Evolutionary conservation across 257 asterid species (phyloP), one percentile per base, ranked within the genome.

Genomic region (Fraxinus americana): DNA sequence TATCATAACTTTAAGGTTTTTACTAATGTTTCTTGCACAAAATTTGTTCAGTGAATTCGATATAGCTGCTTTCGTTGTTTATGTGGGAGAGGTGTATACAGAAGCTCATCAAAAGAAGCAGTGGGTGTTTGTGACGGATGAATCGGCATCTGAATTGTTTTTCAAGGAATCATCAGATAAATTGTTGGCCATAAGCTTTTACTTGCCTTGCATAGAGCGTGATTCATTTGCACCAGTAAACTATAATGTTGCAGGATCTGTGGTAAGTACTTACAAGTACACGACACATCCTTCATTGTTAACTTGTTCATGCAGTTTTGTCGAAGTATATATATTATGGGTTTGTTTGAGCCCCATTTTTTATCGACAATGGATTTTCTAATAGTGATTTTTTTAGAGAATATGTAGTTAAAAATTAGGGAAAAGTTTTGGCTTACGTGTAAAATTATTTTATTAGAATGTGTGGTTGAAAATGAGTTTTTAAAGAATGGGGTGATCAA

Each of bases 71-170:
- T 84, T 87, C 21, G 89, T 96, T 73, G 86, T 93, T 69, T 88
- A 90, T 39, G 96, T 92, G 79, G 98, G 98, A 75, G 97, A 92
- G 76, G 92, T 87, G 75, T 88, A 88, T 81, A 81, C 75, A 74
- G 88, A 87, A 43, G 92, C 92, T 76, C 85, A 76, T 79, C 94
- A 84, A 72, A 87, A 84, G 86, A 93, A 90, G 85, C 99, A 96
- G 80, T 92, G 99, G 99, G 93, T 92, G 72, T 93, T 96, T 84
- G 92, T 96, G 71, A 81, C 96, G 0, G 98, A 96, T 82, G 96
- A 89, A 82, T 85, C 97, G 19, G 75, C 80, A 41, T 69, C 83
- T 45, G 84, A 83, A 66, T 71, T 45, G 41, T 74, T 78, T 70
- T 83, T 84, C 4, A 78, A 83, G 54, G 83, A 86, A 69, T 81